phyloP scores from a whole-genome alignment of 1,139 yeast genomes.

The Protomyces inundatus region DNA sequence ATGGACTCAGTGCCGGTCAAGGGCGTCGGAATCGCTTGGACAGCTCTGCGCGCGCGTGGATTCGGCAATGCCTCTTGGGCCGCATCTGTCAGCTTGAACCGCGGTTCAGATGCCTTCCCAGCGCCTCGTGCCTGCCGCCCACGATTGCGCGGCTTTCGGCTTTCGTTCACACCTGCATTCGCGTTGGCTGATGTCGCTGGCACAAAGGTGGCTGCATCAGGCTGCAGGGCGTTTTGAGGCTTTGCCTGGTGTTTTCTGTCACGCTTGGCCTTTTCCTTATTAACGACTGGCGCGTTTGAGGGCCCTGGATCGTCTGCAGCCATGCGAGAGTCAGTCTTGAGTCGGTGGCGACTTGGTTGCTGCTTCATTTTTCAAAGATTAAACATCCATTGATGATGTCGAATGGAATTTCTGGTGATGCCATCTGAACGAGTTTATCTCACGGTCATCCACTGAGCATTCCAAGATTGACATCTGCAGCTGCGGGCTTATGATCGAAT shows the following conservation, averaged over 20 bases:
- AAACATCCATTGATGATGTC: too few relatives aligned
- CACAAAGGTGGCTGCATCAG: not conserved
- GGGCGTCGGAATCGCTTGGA: not conserved
- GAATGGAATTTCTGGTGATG: too few relatives aligned
- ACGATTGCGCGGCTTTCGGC: not conserved
- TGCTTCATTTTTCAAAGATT: too few relatives aligned
- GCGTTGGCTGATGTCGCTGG: not conserved
- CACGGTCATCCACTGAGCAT: too few relatives aligned
- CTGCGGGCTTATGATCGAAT: too few relatives aligned
- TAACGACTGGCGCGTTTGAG: too few relatives aligned
- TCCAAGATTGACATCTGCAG: too few relatives aligned
- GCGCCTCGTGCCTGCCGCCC: not conserved
- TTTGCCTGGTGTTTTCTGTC: not conserved
- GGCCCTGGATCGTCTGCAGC: too few relatives aligned
- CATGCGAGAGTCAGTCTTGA: too few relatives aligned
- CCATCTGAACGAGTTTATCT: too few relatives aligned
- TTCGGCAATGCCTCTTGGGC: not conserved
- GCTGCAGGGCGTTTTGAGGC: not conserved
- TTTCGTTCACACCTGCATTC: not conserved
- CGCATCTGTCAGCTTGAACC: not conserved
- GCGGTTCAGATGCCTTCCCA: not conserved
- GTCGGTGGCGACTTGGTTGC: too few relatives aligned
- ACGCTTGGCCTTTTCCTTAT: too few relatives aligned
- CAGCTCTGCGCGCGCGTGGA: not conserved
- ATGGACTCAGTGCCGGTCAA: conserved; percentile 5